Evolutionary conservation across 345 rosid species (phyloP), one percentile per base, ranked within the genome.

Genomic region (Rhizophora mangle): DNA sequence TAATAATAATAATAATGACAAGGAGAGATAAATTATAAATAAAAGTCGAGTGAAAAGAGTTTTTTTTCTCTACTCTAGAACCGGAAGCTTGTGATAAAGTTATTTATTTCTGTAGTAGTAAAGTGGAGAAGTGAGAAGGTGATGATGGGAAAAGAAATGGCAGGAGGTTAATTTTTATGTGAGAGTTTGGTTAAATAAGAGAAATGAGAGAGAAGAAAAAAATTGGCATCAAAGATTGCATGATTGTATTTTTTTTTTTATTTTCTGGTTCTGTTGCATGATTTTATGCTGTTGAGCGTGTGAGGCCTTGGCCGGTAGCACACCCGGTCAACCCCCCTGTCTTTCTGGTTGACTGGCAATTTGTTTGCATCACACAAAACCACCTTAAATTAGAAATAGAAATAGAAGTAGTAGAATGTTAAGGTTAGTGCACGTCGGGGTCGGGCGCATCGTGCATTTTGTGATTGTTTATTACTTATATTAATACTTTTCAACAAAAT

Each of bases 271-370:
- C 24, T 24, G 81, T 6, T 79, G 97, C 97, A 84, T 91, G 97
- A 89, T 77, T 68, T 79, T 63, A 83, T 84, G 92, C 97, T 72
- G 51, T 75, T 76, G 96, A 56, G 93, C 80, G 96, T 88, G 96
- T 89, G 97, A 88, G 83, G 75, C 71, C 72, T 74, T 32, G 83
- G 87, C 89, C 57, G 97, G 93, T 94, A 86, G 92, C 88, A 74
- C 87, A 80, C 93, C 82, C 68, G 94, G 96, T 91, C 97, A 86
- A 85, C 77, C 39, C 82, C 82, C 21, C 75, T 61, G 61, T 24
- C 72, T 55, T 21, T 37, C 60, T 46, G 3, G 47, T 60, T 75
- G 74, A 70, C 74, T 13, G 49, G 15, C 13, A 9, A 10, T 39
- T 13, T 11, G 49, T 19, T 43, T 43, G 18, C 2, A 15, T 43